Base-by-base conservation (phyloP, 495 filamentous ascomycete genomes). In the Penicillium chermesinum region DNA sequence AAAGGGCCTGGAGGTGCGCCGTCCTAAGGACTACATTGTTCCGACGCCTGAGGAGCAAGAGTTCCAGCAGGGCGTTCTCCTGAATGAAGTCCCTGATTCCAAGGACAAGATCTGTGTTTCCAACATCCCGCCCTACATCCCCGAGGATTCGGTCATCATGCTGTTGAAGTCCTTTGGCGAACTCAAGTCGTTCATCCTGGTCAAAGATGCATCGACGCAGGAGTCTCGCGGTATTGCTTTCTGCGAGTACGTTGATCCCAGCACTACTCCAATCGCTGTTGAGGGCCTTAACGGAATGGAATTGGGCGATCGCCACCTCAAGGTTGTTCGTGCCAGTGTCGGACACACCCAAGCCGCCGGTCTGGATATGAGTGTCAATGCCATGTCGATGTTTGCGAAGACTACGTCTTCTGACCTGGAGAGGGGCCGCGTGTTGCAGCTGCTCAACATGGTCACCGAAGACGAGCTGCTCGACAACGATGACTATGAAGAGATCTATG, bases 301-400 rank as follows among this genome's bases (percentile, higher is more conserved):
- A 55, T 75, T 98, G 8, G 91, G 87, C 35, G 90, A 94, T 49
- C 84, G 85, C 48, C 77, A 82, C 53, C 82, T 98, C 38, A 90
- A 86, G 70, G 88, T 96, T 21, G 71, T 81, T 49, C 86, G 88
- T 57, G 93, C 93, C 44, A 94, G 89, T 70, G 87, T 96, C 53
- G 93, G 93, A 47, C 84, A 87, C 53, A 91, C 88, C 19, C 93
- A 99, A 64, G 89, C 88, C 9, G 73, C 87, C 41, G 88, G 89
- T 36, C 74, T 93, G 14, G 93, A 97, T 56, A 91, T 96, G 85
- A 85, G 91, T 19, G 91, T 97, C 50, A 96, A 95, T 53, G 94
- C 91, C 52, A 97, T 99, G 89, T 93, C 90, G 21, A 91, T 97
- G 88, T 90, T 99, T 60, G 93, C 93, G 25, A 89, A 91, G 37